Conservation (phyloP, 2,329 filamentous ascomycete genomes). For the Fusarium graminum region DNA sequence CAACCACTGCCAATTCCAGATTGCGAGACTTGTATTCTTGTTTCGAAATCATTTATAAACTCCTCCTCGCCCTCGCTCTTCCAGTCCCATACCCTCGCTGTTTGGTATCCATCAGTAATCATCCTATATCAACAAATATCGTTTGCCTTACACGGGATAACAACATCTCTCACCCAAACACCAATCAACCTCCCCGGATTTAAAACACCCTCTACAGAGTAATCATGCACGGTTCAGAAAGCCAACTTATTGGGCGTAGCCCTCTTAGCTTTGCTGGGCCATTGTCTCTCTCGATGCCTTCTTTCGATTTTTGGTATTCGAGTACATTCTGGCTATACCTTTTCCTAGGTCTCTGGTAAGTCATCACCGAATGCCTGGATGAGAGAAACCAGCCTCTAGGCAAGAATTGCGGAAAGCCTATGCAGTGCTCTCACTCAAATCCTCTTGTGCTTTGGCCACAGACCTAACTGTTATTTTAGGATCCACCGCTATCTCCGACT, state of each 20-base stretch:
- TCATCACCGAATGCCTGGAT: conserved; percentile 13
- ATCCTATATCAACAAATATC: conserved; percentile 31
- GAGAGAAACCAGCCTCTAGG: conserved; percentile 1
- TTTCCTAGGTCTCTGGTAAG: conserved; percentile 64
- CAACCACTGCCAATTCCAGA: conserved; percentile 44
- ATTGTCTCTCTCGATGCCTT: conserved; percentile 40
- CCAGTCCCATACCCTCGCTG: conserved; percentile 18
- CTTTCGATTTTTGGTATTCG: conserved; percentile 57
- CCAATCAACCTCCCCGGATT: conserved; percentile 32
- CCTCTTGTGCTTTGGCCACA: conserved; percentile 2
- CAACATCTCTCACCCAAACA: conserved; percentile 36
- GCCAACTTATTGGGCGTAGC: conserved; percentile 29
- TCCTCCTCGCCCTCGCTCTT: conserved; percentile 33
- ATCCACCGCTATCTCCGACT: conserved; percentile 89
- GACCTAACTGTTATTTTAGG: conserved; percentile 62
- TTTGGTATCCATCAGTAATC: conserved; percentile 22
- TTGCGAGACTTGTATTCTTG: conserved; percentile 32
- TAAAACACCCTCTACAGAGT: conserved; percentile 22
- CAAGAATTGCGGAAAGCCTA: neutral
- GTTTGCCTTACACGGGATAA: conserved; percentile 31
- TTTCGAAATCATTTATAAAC: conserved; percentile 29
- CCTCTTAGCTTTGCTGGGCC: conserved; percentile 35
- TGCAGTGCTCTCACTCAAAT: neutral
- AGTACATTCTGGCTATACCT: conserved; percentile 62
- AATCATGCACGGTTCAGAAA: conserved; percentile 44